Evolutionary conservation across 169 alveolate genomes (phyloP), one percentile per base, ranked within the genome.

Genomic region (Plasmodium blacklocki): DNA sequence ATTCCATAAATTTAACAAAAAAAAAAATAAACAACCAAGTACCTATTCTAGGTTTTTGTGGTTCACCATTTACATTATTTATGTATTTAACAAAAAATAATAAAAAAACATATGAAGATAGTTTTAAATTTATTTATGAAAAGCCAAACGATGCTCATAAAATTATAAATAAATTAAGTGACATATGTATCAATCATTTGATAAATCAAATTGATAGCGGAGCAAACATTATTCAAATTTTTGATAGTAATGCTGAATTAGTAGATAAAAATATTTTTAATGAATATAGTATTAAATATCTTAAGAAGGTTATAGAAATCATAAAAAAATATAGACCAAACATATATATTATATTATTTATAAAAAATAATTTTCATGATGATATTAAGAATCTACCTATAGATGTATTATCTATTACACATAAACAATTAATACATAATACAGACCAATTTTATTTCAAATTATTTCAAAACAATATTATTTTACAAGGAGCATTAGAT

Each of bases 31-130:
- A 94, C 39, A 93, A 94, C 19, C 54, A 62, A 14, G 93, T 95
- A 1, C 97, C 98, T 49, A 49, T 96, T 19, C 73, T 96, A 45
- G 98, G 98, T 23, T 96, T 96, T 68, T 71, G 91, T 8, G 98
- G 98, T 8, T 97, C 96, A 0, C 98, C 98, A 15, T 93, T 94
- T 88, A 94, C 97, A 7, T 74, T 96, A 29, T 70, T 95, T 43
- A 86, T 94, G 15, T 96, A 95, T 76, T 89, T 96, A 95, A 90
- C 95, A 0, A 96, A 96, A 80, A 23, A 23, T 23, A 26, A 95
- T 26, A 56, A 90, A 60, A 75, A 92, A 39, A 87, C 80, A 23
- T 88, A 87, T 39, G 94, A 93, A 88, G 56, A 92, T 0, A 92
- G 93, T 67, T 75, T 94, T 26, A 78, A 92, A 68, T 78, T 83